A percentile compares a stretch with the other conserved stretches of the same genome.
phyloP scores from a whole-genome alignment of 306 rosid species.

The Fragaria vesca region DNA sequence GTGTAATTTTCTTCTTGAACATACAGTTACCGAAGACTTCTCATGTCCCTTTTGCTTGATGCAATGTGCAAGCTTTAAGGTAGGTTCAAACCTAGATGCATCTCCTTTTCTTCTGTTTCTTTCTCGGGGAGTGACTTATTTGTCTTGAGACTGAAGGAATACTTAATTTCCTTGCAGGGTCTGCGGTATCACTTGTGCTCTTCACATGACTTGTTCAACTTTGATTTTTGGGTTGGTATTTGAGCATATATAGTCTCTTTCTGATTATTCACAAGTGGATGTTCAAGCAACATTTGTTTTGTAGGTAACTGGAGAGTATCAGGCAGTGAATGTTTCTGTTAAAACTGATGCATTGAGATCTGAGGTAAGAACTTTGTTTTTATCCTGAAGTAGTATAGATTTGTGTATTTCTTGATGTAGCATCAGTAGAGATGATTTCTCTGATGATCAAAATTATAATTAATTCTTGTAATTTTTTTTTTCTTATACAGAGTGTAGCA shows the following conservation, averaged over 20 bases:
- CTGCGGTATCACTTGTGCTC: constrained; percentile 86
- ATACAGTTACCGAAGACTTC: constrained; percentile 88
- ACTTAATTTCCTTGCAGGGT: constrained; percentile 56
- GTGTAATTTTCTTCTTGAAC: constrained; percentile 14
- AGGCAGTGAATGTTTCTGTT: constrained; percentile 94
- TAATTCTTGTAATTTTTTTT: no score
- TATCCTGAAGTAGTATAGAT: constrained; percentile 12
- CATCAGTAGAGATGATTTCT: not conserved
- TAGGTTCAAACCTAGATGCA: constrained; percentile 26
- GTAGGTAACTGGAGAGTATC: constrained; percentile 94
- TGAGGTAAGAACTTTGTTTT: constrained; percentile 48
- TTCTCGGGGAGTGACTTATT: constrained; percentile 2
- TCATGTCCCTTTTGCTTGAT: constrained; percentile 93
- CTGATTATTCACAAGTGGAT: constrained; percentile 33
- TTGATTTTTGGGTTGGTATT: constrained; percentile 87
- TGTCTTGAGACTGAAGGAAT: constrained; percentile 7
- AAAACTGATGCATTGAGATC: constrained; percentile 63
- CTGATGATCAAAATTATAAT: not conserved
- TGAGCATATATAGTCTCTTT: constrained; percentile 29
- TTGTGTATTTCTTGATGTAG: not conserved
- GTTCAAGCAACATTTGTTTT: constrained; percentile 38
- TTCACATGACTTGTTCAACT: constrained; percentile 96
- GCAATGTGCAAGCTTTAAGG: constrained; percentile 94
- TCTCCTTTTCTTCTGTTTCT: not conserved
- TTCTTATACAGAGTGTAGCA: constrained; percentile 53